Conservation (phyloP, 148 eudicot species). For the Silene latifolia region DNA sequence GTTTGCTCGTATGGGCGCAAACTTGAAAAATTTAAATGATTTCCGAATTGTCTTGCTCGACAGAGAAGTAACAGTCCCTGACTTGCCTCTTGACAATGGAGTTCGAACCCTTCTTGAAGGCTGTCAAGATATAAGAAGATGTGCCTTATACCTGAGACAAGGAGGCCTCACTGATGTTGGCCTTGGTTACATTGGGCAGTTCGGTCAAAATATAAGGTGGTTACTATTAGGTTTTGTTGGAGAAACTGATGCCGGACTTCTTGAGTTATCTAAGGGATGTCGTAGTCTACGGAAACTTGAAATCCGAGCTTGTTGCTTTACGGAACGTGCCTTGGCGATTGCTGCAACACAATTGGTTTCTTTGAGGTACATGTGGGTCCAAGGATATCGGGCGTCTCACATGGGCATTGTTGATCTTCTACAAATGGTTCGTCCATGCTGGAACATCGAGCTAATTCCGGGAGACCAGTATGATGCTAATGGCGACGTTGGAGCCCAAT, state of each 20-base stretch:
- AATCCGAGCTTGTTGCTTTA: slow-evolving; percentile 68
- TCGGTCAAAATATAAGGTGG: slow-evolving; percentile 68
- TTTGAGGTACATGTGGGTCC: slow-evolving; percentile 84
- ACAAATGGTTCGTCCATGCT: slow-evolving; percentile 55
- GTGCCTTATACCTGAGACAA: slow-evolving; percentile 62
- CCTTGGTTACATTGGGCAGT: slow-evolving; percentile 54
- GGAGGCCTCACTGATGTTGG: slow-evolving; percentile 77
- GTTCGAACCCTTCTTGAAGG: slow-evolving; percentile 65
- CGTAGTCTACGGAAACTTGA: slow-evolving; percentile 66
- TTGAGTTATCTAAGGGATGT: slow-evolving; percentile 67
- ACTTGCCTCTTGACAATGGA: slow-evolving; percentile 81
- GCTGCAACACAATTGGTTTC: slow-evolving; percentile 44
- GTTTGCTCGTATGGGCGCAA: slow-evolving; percentile 46
- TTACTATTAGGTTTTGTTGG: slow-evolving; percentile 80
- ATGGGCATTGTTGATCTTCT: slow-evolving; percentile 41
- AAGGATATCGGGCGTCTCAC: slow-evolving; percentile 41
- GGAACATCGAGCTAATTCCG: slow-evolving; percentile 90
- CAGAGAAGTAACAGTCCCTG: slow-evolving; percentile 43
- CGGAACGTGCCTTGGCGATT: slow-evolving; percentile 56
- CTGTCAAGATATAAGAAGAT: slow-evolving; percentile 56
- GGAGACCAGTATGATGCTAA: slow-evolving; percentile 40
- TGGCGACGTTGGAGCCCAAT: slow-evolving; percentile 29
- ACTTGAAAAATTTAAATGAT: slow-evolving; percentile 53
- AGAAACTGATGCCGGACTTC: slow-evolving; percentile 65
- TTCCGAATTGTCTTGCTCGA: slow-evolving; percentile 80